Base-by-base conservation (phyloP, 441 rosid genomes). In the Arabidopsis hybrid region DNA sequence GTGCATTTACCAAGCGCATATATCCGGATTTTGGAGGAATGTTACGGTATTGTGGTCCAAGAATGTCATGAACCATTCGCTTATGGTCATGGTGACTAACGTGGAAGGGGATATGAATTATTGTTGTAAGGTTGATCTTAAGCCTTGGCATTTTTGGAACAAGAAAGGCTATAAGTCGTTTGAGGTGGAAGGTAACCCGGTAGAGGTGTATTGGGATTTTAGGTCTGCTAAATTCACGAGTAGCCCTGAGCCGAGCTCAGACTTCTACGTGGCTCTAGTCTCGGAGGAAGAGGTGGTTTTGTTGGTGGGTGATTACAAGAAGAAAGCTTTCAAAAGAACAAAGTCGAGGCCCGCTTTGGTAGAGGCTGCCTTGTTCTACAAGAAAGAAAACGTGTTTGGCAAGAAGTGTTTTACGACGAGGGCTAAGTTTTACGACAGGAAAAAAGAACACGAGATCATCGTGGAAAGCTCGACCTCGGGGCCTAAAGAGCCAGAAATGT, bases 81-180 rank as follows among this genome's bases (percentile, higher is more conserved):
- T 89, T 50, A 68, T 72, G 62, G 79, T 89, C 10, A 80, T 79
- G 78, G 63, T 87, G 1, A 84, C 85, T 26, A 79, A 79, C 78
- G 52, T 62, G n/a, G 86, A 86, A 40, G 87, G 85, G 0, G 85
- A 86, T 45, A 75, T 67, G 36, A 84, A 75, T 31, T 83, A 84
- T 6, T 70, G 77, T 1, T 89, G 90, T 76, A 89, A 89, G 85
- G 79, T 89, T 64, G 91, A 89, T 69, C 87, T 89, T 18, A 89
- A 85, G 75, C 88, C 94, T 0, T 89, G 94, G 94, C 90, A 87
- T 39, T 89, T 89, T 29, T 89, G 94, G 94, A 86, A 86, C 79
- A 86, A 76, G 56, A 87, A 84, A 75, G 95, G 95, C 8, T 81
- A 79, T 36, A 89, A 89, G 47, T 75, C 89, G 0, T 83, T 86